Conservation (phyloP, 75 land plant genomes). For the Sequoia sempervirens region DNA sequence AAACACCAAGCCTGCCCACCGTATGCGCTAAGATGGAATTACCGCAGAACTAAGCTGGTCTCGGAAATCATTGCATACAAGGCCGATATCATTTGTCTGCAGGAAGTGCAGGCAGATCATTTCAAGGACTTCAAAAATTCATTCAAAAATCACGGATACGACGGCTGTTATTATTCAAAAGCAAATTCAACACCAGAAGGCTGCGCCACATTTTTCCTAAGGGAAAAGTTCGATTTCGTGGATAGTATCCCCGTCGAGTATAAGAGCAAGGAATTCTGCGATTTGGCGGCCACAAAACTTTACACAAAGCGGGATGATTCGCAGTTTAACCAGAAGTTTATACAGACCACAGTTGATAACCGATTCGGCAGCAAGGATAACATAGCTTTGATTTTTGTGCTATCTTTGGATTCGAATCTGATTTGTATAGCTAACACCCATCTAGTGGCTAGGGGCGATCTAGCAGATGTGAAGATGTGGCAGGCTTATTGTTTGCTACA, state of each 20-base stretch:
- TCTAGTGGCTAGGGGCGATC: not conserved
- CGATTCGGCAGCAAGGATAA: not conserved
- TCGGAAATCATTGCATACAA: not conserved
- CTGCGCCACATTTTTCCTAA: not conserved
- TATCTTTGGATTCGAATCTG: no score
- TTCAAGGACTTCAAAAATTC: not conserved
- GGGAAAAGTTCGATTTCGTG: not conserved
- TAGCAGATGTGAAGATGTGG: not conserved
- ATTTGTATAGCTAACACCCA: not conserved
- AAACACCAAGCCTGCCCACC: not conserved
- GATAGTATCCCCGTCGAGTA: not conserved
- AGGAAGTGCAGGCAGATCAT: not conserved
- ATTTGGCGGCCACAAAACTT: not conserved
- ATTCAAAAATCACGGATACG: not conserved
- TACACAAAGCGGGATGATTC: no score
- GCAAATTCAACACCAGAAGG: not conserved
- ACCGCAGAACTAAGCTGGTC: not conserved
- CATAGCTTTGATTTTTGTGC: not conserved
- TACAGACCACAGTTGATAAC: no score
- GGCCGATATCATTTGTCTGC: not conserved
- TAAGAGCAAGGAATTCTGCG: not conserved
- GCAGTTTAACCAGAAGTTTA: no score
- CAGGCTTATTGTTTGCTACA: not conserved
- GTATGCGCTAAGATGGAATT: not conserved
- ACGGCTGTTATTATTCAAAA: not conserved